These are phyloP conservation scores for Leptographium lundbergii DNA, from an alignment of 2,329 filamentous ascomycete species.

Conservation along the genomic window DNA sequence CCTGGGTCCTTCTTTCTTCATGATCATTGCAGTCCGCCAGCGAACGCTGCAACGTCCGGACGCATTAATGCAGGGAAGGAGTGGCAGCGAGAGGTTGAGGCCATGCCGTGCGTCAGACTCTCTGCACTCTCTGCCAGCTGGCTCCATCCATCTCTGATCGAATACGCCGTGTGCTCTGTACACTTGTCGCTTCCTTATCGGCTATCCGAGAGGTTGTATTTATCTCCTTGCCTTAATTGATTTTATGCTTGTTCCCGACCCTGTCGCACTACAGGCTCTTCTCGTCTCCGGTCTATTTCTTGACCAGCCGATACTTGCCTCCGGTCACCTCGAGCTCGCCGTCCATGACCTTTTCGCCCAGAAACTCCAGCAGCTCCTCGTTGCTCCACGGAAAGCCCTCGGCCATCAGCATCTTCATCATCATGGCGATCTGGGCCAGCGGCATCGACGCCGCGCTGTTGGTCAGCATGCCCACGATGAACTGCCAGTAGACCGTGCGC, in stretches of 20 bases:
- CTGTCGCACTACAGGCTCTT: background rate
- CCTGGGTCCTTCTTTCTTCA: too few species aligned
- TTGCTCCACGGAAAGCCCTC: slow-evolving; percentile 83
- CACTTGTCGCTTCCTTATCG: background rate
- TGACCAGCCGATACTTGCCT: slow-evolving; percentile 56
- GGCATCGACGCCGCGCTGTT: slow-evolving; percentile 76
- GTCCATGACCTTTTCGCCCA: slow-evolving; percentile 63
- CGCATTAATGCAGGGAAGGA: too few species aligned
- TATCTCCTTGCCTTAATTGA: background rate
- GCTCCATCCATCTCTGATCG: background rate
- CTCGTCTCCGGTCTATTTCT: slow-evolving; percentile 28
- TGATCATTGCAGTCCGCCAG: too few species aligned
- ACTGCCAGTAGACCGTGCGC: slow-evolving; percentile 68
- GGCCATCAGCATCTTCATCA: slow-evolving; percentile 84
- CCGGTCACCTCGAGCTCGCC: slow-evolving; percentile 57
- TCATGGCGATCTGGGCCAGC: slow-evolving; percentile 71
- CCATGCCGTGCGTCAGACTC: background rate
- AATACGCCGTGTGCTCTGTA: background rate
- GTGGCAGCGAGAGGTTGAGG: background rate
- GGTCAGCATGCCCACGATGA: slow-evolving; percentile 89
- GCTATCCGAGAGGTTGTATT: background rate
- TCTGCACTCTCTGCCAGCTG: background rate
- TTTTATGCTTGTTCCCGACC: background rate
- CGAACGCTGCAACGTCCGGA: too few species aligned
- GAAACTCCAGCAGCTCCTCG: slow-evolving; percentile 73